These are phyloP conservation scores for Hypoxylon sp. DNA, from an alignment of 2,329 filamentous ascomycete species.

Conservation along the genomic window DNA sequence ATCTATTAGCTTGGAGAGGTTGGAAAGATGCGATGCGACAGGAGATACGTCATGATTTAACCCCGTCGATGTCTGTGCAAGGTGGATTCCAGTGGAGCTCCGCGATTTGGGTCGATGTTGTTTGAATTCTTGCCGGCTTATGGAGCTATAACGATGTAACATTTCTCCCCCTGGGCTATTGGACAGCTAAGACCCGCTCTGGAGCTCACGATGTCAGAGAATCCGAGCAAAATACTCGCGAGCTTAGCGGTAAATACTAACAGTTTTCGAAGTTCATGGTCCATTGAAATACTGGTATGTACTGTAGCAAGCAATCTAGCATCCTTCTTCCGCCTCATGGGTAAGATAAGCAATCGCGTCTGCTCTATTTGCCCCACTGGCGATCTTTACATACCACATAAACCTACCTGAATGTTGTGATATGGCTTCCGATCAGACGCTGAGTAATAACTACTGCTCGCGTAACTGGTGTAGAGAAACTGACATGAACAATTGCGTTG, in stretches of 20 bases:
- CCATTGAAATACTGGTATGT: neutral
- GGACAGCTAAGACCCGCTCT: neutral
- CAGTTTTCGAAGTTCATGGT: too few species aligned
- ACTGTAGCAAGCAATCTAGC: neutral
- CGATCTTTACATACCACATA: constrained; percentile 13
- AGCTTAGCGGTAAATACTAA: too few species aligned
- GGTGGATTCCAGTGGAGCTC: constrained; percentile 24
- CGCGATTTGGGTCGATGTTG: constrained; percentile 18
- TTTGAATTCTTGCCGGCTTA: neutral
- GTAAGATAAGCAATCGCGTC: constrained; percentile 24
- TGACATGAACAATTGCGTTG: constrained; percentile 1
- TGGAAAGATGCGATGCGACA: constrained; percentile 16
- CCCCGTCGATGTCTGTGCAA: constrained; percentile 25
- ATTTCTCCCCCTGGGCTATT: constrained; percentile 1
- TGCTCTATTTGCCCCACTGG: constrained; percentile 11
- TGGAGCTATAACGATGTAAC: neutral
- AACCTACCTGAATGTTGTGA: neutral
- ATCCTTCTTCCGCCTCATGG: neutral
- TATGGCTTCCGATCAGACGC: constrained; percentile 5
- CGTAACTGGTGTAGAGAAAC: constrained; percentile 9
- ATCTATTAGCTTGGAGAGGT: constrained; percentile 11
- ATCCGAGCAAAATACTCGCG: neutral
- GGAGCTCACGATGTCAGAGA: constrained; percentile 19
- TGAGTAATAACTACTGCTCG: neutral
- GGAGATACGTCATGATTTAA: constrained; percentile 29